Evolutionary conservation across 371 early-diverging fungal genomes (phyloP), one percentile per base, ranked within the genome.

Genomic region (Mortierella sp.): DNA sequence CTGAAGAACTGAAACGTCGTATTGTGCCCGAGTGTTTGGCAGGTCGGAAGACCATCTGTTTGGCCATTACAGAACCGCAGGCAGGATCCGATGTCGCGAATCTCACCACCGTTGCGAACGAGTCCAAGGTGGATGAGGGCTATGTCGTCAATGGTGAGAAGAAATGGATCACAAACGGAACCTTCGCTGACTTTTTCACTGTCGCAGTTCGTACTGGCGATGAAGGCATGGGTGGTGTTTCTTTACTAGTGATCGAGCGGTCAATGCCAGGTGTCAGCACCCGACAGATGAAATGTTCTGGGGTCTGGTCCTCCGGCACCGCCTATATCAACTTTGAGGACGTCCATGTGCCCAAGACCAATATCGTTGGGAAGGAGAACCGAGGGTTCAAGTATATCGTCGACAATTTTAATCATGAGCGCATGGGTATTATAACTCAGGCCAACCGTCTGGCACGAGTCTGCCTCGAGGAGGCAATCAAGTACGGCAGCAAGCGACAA

Each of bases 381-480:
- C 83, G 91, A 47, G 95, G 95, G 2, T 95, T 95, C 87, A 92
- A 93, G 79, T 90, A 87, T 55, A 87, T 90, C 32, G 86, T 89
- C 84, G 78, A 84, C 65, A 92, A 92, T 81, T 94, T 93, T 56
- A 93, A 93, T 65, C 89, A 89, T 63, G 94, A 93, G 65, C 86
- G 90, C 47, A 81, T 89, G 86, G 92, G 93, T 41, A 92, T 93
- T 60, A 84, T 89, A 30, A 90, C 90, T 73, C 94, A 96, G 79
- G 92, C 94, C n/a, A 94, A 81, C 34, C 89, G 96, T 21, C 88
- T 94, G 60, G 88, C 95, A n/a, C 91, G 96, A 69, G 93, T 94
- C 11, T 94, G 95, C 63, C 86, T 90, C 72, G 94, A 95, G 71
- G 96, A 96, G 56, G 82, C 91, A 14, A 73, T 95, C 71, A 92